Evolutionary conservation across 192 early-diverging fungal genomes (phyloP), one percentile per base, ranked within the genome.

Genomic region (Coemansia sp.): DNA sequence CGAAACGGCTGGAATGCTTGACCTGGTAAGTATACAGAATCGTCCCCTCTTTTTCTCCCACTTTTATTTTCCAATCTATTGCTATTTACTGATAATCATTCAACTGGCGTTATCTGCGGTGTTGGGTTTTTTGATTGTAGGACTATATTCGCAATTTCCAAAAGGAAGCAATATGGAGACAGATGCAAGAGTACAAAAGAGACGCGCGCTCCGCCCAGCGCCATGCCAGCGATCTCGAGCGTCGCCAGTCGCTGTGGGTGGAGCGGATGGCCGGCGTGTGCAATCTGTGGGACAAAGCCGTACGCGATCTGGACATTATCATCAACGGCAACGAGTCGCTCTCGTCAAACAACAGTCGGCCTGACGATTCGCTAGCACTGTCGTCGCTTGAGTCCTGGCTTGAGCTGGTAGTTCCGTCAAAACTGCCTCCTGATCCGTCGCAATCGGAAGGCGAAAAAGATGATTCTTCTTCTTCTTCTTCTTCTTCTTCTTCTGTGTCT

Each of bases 161-260:
- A 75, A 89, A 89, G 63, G 88, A 89, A 10, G 88, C 87, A 43
- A 89, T 89, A 48, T 89, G 85, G 84, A 70, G 88, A 19, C 86
- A 88, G 58, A 87, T 88, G 68, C 84, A 85, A 84, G 87, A 88
- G 54, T 89, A 89, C 69, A 88, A 86, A 72, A 76, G 88, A 18
- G 84, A 88, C 58, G 70, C 75, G n/a, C 60, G 56, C 19, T 68
- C 79, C 39, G 77, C 86, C 18, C 63, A 86, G n/a, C 74, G 74
- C 47, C 76, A 76, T 21, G 67, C 84, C 44, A 61, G 26, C 18
- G 73, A 64, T 8, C 60, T 86, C 39, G 85, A 88, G 66, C 62
- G 70, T 32, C 84, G 81, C 60, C 86, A 87, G 54, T 62, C 50
- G 1, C 53, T 56, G 37, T 85, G 81, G 72, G 79, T 77, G 19